A percentile compares a stretch with the other conserved stretches of the same genome.
These are phyloP conservation scores for Ophioceras dolichostomum DNA, from an alignment of 2,329 filamentous ascomycete species.

Conservation along the genomic window DNA sequence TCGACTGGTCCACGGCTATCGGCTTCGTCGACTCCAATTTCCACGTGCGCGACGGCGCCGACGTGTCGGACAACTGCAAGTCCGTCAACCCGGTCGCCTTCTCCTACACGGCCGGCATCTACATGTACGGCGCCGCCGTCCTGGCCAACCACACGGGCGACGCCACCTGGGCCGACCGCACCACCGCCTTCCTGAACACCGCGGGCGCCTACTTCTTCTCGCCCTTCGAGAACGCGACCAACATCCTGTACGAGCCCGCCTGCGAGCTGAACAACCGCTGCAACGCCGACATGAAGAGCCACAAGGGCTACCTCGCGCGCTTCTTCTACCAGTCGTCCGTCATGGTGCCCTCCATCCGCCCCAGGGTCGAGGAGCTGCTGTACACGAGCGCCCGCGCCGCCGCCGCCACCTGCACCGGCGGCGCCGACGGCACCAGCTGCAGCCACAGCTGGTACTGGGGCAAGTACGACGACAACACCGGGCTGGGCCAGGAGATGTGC, in stretches of 20 bases:
- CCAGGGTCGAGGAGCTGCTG: conserved; percentile 34
- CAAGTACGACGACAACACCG: conserved; percentile 39
- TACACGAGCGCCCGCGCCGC: conserved; percentile 41
- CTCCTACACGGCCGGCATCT: conserved; percentile 54
- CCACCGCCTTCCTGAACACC: conserved; percentile 37
- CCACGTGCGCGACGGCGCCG: conserved; percentile 52
- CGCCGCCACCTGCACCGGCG: conserved; percentile 42
- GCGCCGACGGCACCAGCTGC: conserved; percentile 37
- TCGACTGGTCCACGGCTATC: conserved; percentile 47
- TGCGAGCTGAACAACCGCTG: conserved; percentile 48
- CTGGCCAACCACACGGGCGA: conserved; percentile 49
- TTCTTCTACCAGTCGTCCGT: conserved; percentile 48
- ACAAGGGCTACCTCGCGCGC: conserved; percentile 56
- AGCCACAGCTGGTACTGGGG: conserved; percentile 51
- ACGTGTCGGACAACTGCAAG: conserved; percentile 39
- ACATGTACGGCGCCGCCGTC: conserved; percentile 51
- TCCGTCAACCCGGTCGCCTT: conserved; percentile 43
- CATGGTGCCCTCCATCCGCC: conserved; percentile 40
- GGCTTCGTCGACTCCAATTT: conserved; percentile 44
- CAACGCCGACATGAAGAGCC: conserved; percentile 51
- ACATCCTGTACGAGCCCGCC: conserved; percentile 54
- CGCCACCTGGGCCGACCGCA: conserved; percentile 36
- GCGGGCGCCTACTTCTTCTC: conserved; percentile 39
- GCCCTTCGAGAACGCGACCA: conserved; percentile 35
- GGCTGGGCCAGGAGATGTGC: conserved; percentile 52